phyloP scores from a whole-genome alignment of 2,329 filamentous ascomycete species.

The Fusarium guadeloupense region DNA sequence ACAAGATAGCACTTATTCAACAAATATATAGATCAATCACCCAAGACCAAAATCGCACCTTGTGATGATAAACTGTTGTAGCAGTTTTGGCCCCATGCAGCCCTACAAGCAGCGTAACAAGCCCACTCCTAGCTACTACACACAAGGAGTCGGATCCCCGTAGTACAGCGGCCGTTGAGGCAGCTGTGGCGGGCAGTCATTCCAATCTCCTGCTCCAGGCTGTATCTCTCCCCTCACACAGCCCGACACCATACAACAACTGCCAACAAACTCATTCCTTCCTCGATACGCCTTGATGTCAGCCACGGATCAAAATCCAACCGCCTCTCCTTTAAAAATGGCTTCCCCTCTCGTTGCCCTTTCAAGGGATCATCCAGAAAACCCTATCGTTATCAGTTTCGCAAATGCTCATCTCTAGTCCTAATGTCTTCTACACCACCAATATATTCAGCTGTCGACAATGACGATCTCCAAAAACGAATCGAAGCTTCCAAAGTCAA shows the following conservation, averaged over 20 bases:
- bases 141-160: too few relatives aligned
- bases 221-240: slow-evolving; percentile 3
- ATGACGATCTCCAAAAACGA: slow-evolving; percentile 31
- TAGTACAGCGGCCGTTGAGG: not conserved
- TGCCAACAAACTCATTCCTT: not conserved
- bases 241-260: slow-evolving; percentile 10
- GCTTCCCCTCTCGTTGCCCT: not conserved
- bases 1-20: too few relatives aligned
- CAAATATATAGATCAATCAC: too few relatives aligned
- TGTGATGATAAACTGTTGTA: too few relatives aligned
- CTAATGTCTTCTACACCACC: slow-evolving; percentile 1
- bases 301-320: not conserved
- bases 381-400: not conserved
- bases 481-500: slow-evolving; percentile 32
- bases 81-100: too few relatives aligned
- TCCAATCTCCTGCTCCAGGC: slow-evolving; percentile 4
- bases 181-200: slow-evolving; percentile 9
- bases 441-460: slow-evolving; percentile 27
- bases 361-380: not conserved
- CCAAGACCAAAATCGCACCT: too few relatives aligned
- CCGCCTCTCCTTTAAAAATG: slow-evolving; percentile 30
- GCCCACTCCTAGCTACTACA: too few relatives aligned
- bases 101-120: too few relatives aligned
- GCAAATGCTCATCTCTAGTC: not conserved
- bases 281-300: not conserved